Percentiles rank a stretch among this genome's conserved stretches.
phyloP scores from a whole-genome alignment of 345 rosid genomes.

The Raphanus sativus region DNA sequence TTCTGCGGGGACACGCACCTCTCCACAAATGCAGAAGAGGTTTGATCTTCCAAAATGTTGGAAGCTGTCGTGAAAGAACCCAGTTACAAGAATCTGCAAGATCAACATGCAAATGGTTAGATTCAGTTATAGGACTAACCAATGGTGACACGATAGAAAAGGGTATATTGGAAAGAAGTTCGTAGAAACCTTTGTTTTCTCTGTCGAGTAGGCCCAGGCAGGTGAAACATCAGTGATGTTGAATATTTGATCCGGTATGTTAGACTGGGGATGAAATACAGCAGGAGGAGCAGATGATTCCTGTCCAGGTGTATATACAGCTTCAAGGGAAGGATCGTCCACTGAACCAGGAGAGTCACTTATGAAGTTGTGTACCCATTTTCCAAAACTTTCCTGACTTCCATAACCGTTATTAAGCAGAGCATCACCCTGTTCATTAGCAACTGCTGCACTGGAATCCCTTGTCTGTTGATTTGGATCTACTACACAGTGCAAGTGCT shows the following conservation, averaged over 20 bases:
- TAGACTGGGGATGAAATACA: slow-evolving; percentile 35
- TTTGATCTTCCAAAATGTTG: slow-evolving; percentile 58
- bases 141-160: background rate
- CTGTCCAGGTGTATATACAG: slow-evolving; percentile 49
- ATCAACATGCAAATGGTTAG: slow-evolving; percentile 1
- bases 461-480: slow-evolving; percentile 35
- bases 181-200: slow-evolving; percentile 72
- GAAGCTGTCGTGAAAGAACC: slow-evolving; percentile 66
- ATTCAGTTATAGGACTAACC: background rate
- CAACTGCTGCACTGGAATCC: slow-evolving; percentile 36
- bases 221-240: slow-evolving; percentile 80
- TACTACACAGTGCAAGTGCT: slow-evolving; percentile 31
- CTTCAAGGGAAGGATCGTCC: slow-evolving; percentile 50
- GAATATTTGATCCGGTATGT: slow-evolving; percentile 59
- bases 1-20: slow-evolving; percentile 55
- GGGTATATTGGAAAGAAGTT: background rate
- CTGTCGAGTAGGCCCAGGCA: slow-evolving; percentile 73
- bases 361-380: slow-evolving; percentile 68
- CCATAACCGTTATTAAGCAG: slow-evolving; percentile 50
- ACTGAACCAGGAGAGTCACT: slow-evolving; percentile 55
- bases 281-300: slow-evolving; percentile 45
- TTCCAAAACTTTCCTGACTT: slow-evolving; percentile 91
- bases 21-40: slow-evolving; percentile 77
- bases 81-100: slow-evolving; percentile 69
- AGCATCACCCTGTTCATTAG: slow-evolving; percentile 42